Base-by-base conservation (phyloP, 441 rosid genomes). In the Mallotus repandus region DNA sequence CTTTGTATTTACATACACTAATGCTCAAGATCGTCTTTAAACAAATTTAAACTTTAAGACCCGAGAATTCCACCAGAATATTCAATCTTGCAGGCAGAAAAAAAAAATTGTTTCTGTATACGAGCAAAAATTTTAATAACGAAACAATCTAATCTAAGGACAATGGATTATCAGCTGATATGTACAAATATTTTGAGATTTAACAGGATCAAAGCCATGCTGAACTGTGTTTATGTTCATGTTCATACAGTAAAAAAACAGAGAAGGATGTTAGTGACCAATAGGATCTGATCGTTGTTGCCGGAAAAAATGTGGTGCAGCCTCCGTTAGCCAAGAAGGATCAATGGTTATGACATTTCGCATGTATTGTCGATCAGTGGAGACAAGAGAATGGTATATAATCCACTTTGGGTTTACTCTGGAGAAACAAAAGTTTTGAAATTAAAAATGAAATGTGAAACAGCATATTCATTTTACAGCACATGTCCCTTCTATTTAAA, bases 391-490 rank as follows among this genome's bases (percentile, higher is more conserved):
- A 52, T 90, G 91, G 84, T 90, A 93, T 11, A 90, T 78, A 48
- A 93, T 86, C 97, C 97, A 93, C 80, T 93, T 95, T n/a, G 99
- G 97, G 77, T 95, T 92, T n/a, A 90, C 97, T 76, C 97, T 94
- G 91, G 79, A 49, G 10, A 41, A 56, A 16, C 66, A 67, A 65
- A 67, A 13, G 29, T 64, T 67, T 14, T 58, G 18, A 56, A 35
- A 60, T 13, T 50, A 54, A 25, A 25, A 25, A 25, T 25, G 29
- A 25, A 25, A 25, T 25, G 29, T 25, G 29, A 25, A 25, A 25
- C 29, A 25, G 29, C 29, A 25, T 25, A 25, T 25, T 25, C 29
- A 25, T 25, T 25, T 25, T 0, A 25, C 29, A 25, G 29, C 29
- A 25, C 29, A 25, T 25, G 29, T 25, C 56, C 1, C 41, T 65